A percentile compares a stretch with the other conserved stretches of the same genome.
Evolutionary conservation across 176 grass and related monocot genomes (phyloP).

Genomic region (Olyra latifolia): DNA sequence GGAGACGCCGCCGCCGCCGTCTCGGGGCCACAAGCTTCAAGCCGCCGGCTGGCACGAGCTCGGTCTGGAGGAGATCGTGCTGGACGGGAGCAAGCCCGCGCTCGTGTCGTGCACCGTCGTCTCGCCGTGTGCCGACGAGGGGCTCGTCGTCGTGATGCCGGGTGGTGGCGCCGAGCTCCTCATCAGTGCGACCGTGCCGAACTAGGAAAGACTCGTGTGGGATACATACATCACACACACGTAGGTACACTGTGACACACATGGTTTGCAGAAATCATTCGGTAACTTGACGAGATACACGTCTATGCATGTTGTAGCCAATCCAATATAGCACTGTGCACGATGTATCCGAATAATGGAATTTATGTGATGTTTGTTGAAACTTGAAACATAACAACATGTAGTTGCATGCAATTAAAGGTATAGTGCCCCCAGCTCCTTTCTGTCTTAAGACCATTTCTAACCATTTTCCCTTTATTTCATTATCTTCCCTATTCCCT

Average conservation of each 20-base stretch:
- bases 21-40: neutral
- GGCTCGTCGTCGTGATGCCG: slow-evolving; percentile 54
- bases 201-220: neutral
- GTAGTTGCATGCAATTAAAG: neutral
- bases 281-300: neutral
- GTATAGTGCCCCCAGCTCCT: neutral
- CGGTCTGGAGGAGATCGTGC: slow-evolving; percentile 52
- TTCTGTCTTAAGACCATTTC: too few species aligned
- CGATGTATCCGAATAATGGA: neutral
- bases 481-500: too few species aligned
- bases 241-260: too few species aligned
- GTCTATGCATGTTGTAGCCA: neutral
- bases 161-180: slow-evolving; percentile 24
- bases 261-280: neutral
- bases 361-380: neutral
- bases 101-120: slow-evolving; percentile 46
- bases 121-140: slow-evolving; percentile 32
- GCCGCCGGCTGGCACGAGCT: slow-evolving; percentile 49
- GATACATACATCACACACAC: neutral
- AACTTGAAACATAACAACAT: neutral
- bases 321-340: neutral
- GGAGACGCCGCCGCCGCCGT: neutral
- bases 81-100: slow-evolving; percentile 54
- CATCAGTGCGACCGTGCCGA: slow-evolving; percentile 44
- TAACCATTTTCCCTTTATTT: too few species aligned